Evolutionary conservation across 345 rosid species (phyloP).

Genomic region (Pelargonium nanum): DNA sequence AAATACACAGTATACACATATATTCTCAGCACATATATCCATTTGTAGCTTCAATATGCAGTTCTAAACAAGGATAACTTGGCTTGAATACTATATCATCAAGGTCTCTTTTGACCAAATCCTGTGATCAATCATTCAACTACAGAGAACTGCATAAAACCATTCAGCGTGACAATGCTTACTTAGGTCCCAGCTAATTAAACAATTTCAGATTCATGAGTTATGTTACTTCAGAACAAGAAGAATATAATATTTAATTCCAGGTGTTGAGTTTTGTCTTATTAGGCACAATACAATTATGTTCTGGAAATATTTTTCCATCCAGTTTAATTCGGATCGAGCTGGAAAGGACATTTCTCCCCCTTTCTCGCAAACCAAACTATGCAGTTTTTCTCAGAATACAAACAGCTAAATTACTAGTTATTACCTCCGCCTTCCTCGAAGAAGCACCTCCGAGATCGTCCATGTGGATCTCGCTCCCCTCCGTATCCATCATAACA

Average conservation of each 20-base stretch:
- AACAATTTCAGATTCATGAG: background rate
- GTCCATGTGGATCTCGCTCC: slow-evolving; percentile 99
- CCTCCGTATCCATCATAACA: slow-evolving; percentile 99
- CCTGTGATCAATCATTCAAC: no score
- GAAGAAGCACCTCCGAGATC: slow-evolving; percentile 87
- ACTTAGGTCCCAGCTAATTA: background rate
- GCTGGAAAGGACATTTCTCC: no score
- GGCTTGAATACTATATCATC: no score
- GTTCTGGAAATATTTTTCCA: background rate
- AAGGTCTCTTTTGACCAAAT: no score
- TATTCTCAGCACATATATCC: no score
- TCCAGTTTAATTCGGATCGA: no score
- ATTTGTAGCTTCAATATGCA: no score
- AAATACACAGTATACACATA: no score
- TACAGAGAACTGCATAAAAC: no score
- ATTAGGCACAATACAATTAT: background rate
- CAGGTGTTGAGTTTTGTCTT: background rate
- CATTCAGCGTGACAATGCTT: background rate
- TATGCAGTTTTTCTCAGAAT: no score
- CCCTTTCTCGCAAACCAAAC: background rate
- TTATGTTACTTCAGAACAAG: background rate
- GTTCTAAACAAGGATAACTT: no score
- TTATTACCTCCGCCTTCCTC: slow-evolving; percentile 69
- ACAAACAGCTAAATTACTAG: background rate
- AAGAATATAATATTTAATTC: background rate